Base-by-base conservation (phyloP, 1,284 basidiomycete genomes). In the Veloporphyrellus conicus region DNA sequence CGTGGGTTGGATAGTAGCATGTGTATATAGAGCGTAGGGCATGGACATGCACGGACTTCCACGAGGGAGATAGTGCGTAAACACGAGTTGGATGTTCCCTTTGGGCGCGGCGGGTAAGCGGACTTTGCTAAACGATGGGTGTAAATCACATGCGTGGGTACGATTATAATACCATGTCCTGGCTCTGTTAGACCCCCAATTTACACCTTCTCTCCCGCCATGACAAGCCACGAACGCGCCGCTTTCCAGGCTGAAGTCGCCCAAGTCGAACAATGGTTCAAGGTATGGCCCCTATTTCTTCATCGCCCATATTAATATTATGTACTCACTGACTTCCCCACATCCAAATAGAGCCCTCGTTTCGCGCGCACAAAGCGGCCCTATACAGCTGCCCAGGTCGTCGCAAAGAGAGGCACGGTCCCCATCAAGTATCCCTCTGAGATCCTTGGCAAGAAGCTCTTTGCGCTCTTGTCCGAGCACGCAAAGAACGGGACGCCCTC, bases 311-410 rank as follows among this genome's bases (percentile, higher is more conserved):
- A n/a, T n/a, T n/a, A n/a, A n/a, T n/a, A n/a, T n/a, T n/a, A n/a
- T n/a, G n/a, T n/a, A 6, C 19, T 22, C 9, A 14, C 20, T 15
- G 15, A 37, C 35, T 15, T 8, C 19, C 16, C 12, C 35, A 20
- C 2, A n/a, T n/a, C n/a, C n/a, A n/a, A 19, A 34, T 61, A 95
- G 93, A 84, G 72, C 62, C 82, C 90, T 25, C 90, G 95, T 48
- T 98, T 94, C 68, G 79, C 82, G 34, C 78, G 84, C 63, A 86
- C 87, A 35, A 85, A 80, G 61, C 85, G 95, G 33, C 92, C 94
- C 3, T 99, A 97, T 75, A 88, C 90, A 38, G 91, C 95, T 27
- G 86, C 84, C 31, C 86, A 96, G 58, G 94, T 98, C 57, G 93
- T 97, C 55, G 80, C 88, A 40, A 98, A 98, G 75, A 82, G 94